Base-by-base conservation (phyloP, 345 rosid species). In the Lepidium africanum region DNA sequence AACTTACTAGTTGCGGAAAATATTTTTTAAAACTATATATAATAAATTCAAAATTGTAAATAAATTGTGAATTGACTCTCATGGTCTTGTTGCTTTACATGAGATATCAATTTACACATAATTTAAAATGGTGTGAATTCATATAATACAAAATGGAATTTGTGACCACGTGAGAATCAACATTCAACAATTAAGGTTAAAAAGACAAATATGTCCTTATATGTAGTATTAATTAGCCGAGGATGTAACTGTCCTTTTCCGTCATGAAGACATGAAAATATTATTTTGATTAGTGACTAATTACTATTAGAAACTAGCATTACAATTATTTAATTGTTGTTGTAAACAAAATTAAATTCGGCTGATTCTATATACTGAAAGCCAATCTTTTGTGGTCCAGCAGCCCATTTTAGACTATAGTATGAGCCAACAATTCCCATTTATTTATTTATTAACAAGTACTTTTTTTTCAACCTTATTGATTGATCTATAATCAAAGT, bases 191-290 rank as follows among this genome's bases (percentile, higher is more conserved):
- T 10, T 27, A 32, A 8, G 5, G 14, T 4, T 51, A 15, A 13
- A 74, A 74, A 51, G 78, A 67, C 78, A 51, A 45, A 67, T 37
- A n/a, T 39, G 15, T 30, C 77, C 73, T 7, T 53, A 10, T 59
- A 6, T 17, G 15, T 11, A 19, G 12, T 6, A 2, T 23, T 15
- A 0, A 51, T 16, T 3, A 59, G 13, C 3, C 0, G 4, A 27
- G 63, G 45, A 59, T 37, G 73, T 36, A 51, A 59, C 30, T 45
- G 73, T 67, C 63, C 50, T 52, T 60, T 61, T 59, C 72, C 68
- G 51, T 67, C 71, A 25, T 2, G 27, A 25, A 25, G 27, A 25
- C 27, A 25, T 25, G 27, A 2, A 27, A 27, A 27, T 21, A 21
- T 27, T 25, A 25, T 25, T 25, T 25, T 25, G 27, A 25, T 25